phyloP scores from a whole-genome alignment of 805 yeast genomes.

The Candida rishiriensis region DNA sequence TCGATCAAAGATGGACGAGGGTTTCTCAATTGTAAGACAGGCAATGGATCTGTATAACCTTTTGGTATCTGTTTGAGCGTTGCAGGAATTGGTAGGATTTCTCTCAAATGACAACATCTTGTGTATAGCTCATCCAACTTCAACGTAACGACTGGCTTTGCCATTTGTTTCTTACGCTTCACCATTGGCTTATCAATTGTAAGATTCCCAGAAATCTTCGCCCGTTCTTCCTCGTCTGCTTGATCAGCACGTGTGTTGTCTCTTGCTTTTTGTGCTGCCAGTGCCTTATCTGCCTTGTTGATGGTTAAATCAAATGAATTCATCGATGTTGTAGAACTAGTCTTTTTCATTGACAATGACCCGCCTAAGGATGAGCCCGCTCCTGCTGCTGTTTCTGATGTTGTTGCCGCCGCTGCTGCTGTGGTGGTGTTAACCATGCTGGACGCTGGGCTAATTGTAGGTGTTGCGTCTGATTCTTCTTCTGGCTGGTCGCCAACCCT shows the following conservation, averaged over 20 bases:
- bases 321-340: conserved; percentile 13
- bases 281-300: conserved; percentile 24
- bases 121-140: conserved; percentile 75
- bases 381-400: conserved; percentile 2
- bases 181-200: conserved; percentile 71
- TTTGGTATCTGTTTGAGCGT: conserved; percentile 77
- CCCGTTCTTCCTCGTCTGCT: conserved; percentile 16
- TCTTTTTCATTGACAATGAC: conserved; percentile 14
- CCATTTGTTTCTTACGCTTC: conserved; percentile 32
- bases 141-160: conserved; percentile 33
- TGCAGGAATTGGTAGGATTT: conserved; percentile 88
- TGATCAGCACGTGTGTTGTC: conserved; percentile 8
- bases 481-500: conserved; percentile 12
- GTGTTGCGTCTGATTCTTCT: conserved; percentile 10
- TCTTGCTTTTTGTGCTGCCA: conserved; percentile 29
- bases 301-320: conserved; percentile 24
- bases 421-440: background rate
- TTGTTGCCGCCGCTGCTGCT: conserved; percentile 2
- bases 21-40: conserved; percentile 66
- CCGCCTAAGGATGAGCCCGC: background rate
- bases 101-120: conserved; percentile 88
- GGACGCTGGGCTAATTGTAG: conserved; percentile 15
- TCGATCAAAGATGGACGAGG: conserved; percentile 91
- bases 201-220: conserved; percentile 12
- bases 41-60: conserved; percentile 71